These are phyloP conservation scores for Colletotrichum musae DNA, from an alignment of 2,329 filamentous ascomycete species.

Conservation along the genomic window DNA sequence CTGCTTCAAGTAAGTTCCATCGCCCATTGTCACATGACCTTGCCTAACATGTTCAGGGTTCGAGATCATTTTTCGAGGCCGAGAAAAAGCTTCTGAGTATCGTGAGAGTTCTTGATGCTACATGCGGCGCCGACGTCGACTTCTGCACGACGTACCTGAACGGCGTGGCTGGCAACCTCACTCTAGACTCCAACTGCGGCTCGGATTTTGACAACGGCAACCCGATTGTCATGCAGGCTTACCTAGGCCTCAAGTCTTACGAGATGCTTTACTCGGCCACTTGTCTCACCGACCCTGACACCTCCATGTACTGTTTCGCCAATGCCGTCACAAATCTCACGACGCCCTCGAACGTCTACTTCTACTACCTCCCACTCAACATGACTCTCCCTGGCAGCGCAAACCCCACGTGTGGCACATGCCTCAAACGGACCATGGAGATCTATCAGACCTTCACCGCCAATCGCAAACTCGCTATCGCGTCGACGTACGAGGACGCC, in stretches of 20 bases:
- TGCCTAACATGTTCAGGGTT: slow-evolving; percentile 71
- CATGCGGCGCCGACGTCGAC: slow-evolving; percentile 78
- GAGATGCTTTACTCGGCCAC: slow-evolving; percentile 83
- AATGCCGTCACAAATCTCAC: slow-evolving; percentile 84
- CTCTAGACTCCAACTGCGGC: slow-evolving; percentile 75
- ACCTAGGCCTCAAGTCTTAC: slow-evolving; percentile 83
- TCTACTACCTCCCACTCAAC: slow-evolving; percentile 90
- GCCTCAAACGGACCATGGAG: slow-evolving; percentile 85
- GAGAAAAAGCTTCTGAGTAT: slow-evolving; percentile 79
- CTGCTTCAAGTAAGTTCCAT: slow-evolving; percentile 77
- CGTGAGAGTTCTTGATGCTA: slow-evolving; percentile 82
- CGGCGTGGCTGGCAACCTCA: slow-evolving; percentile 76
- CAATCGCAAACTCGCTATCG: slow-evolving; percentile 76
- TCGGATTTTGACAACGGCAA: slow-evolving; percentile 78
- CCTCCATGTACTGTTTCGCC: slow-evolving; percentile 83
- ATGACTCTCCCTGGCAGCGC: slow-evolving; percentile 75
- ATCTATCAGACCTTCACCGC: slow-evolving; percentile 80
- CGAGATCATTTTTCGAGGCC: slow-evolving; percentile 85
- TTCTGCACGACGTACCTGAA: slow-evolving; percentile 77
- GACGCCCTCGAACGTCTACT: slow-evolving; percentile 79
- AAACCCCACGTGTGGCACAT: slow-evolving; percentile 81
- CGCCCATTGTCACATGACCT: slow-evolving; percentile 2
- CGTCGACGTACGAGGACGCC: slow-evolving; percentile 77
- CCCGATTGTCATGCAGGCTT: slow-evolving; percentile 79
- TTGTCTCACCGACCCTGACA: slow-evolving; percentile 79